Percentiles rank a stretch among this genome's conserved stretches.
phyloP scores from a whole-genome alignment of 2,329 filamentous ascomycete genomes.

The Alternaria panax region DNA sequence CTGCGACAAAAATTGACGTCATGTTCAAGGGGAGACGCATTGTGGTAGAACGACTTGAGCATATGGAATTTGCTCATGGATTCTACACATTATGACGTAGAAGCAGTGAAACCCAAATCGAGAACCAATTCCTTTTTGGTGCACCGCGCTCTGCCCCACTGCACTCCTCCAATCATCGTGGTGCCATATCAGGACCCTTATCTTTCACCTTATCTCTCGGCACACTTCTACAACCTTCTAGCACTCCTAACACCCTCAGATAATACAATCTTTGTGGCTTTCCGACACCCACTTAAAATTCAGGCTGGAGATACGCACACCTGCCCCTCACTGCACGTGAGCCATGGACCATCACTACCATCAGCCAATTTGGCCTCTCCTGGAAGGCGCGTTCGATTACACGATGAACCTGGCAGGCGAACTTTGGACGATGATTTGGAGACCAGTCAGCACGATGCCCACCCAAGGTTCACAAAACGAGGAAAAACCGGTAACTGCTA shows the following conservation, averaged over 20 bases:
- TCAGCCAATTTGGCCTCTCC: slow-evolving; percentile 27
- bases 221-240: neutral
- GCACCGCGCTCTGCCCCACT: neutral
- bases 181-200: slow-evolving; percentile 9
- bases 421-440: slow-evolving; percentile 25
- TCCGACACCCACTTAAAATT: neutral
- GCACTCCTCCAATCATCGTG: slow-evolving; percentile 2
- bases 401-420: slow-evolving; percentile 23
- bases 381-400: slow-evolving; percentile 26
- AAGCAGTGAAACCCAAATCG: neutral
- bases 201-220: slow-evolving; percentile 21
- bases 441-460: neutral
- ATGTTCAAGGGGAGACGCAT: neutral
- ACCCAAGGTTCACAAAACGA: neutral
- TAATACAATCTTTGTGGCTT: neutral
- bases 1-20: neutral
- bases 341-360: slow-evolving; percentile 27
- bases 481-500: neutral
- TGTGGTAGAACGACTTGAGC: neutral
- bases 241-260: neutral
- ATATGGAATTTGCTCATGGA: neutral
- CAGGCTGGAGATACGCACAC: neutral
- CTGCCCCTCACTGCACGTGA: neutral
- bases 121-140: neutral
- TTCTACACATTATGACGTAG: neutral